Evolutionary conservation across 345 rosid genomes (phyloP).

Genomic region (Gossypium anomalum): DNA sequence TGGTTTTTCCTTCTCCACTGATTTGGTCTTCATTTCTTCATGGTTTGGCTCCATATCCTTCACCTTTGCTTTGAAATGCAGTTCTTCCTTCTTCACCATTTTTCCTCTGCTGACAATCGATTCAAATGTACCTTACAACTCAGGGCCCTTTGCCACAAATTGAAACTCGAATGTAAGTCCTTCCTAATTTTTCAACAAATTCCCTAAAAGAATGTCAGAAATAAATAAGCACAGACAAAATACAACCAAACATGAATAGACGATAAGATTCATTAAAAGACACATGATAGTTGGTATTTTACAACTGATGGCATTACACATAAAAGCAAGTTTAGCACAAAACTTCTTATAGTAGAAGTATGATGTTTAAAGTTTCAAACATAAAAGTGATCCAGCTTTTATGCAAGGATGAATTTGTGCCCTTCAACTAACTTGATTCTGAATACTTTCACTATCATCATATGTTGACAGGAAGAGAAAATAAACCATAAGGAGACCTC

Average conservation of each 20-base stretch:
- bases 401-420: too few species aligned
- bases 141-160: neutral
- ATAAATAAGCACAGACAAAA: neutral
- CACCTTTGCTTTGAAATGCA: conserved; percentile 48
- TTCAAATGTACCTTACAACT: conserved; percentile 33
- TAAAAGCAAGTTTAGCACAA: neutral
- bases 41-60: conserved; percentile 29
- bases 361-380: neutral
- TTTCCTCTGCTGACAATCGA: conserved; percentile 28
- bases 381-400: too few species aligned
- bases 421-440: too few species aligned
- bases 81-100: conserved; percentile 47
- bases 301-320: neutral
- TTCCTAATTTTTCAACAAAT: conserved; percentile 16
- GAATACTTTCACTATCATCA: too few species aligned
- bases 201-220: conserved; percentile 12
- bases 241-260: neutral
- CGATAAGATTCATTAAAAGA: neutral
- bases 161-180: conserved; percentile 22
- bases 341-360: neutral
- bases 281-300: neutral
- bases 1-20: conserved; percentile 49
- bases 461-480: too few species aligned
- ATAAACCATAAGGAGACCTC: neutral
- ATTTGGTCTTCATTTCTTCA: neutral